Base-by-base conservation (phyloP, 2,329 filamentous ascomycete genomes). In the Leptoxyphium fumago region DNA sequence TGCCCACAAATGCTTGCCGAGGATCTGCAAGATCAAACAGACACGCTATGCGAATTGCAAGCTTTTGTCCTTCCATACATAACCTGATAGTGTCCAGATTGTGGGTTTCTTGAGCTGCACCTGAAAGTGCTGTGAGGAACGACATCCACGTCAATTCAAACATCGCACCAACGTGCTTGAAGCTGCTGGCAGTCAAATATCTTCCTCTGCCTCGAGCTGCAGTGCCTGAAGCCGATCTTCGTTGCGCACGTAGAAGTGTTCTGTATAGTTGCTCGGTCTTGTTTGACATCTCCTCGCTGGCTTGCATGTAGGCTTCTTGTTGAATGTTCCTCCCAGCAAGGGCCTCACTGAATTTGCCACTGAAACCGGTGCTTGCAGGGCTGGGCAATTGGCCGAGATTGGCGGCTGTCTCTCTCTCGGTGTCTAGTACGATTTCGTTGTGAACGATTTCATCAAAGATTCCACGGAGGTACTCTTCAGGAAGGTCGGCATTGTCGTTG, bases 101-200 rank as follows among this genome's bases (percentile, higher is more conserved):
- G 53, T 94, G 84, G 0, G 85, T 83, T 58, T 94, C 88, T 55
- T 96, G 91, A 61, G 91, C 88, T 53, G 93, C 84, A 42, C 84
- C 88, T 1, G 89, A 95, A 21, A 98, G 73, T 0, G 88, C 88
- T 5, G 89, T 96, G 57, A 98, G 82, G 63, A 95, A 93, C 9
- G 89, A 94, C 89, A 96, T 98, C 91, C 91, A 98, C 0, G 87
- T 93, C 18, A 94, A 87, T 55, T 94, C 88, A 58, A 98, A 96
- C 91, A 98, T 98, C 1, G 91, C 87, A 0, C 91, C 91, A 41
- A 95, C 84, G 61, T 98, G 91, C 55, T 86, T 89, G 61, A 86
- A 88, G 0, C 88, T 96, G 1, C 86, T 91, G 2, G 91, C 91
- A 1, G 86, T 84, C 44, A 98, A 93, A 63, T 91, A 98, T 45